Conservation (phyloP, 2,329 filamentous ascomycete species). For the Fusarium fujikuroi region DNA sequence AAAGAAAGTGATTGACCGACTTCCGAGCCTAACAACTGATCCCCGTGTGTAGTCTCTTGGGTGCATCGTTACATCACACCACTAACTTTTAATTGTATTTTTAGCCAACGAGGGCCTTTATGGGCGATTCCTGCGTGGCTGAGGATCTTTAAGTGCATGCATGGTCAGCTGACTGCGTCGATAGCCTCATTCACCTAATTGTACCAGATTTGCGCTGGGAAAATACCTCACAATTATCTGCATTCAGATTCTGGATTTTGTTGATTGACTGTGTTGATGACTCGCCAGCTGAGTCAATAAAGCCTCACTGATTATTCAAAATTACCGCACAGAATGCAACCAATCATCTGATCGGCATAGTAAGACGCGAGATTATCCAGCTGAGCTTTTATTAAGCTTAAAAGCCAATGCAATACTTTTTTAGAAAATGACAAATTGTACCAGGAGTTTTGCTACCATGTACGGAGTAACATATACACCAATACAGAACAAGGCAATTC, state of each 20-base stretch:
- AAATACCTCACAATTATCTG: background rate
- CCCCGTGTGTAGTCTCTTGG: background rate
- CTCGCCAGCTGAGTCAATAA: background rate
- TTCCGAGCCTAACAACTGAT: background rate
- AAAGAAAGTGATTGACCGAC: background rate
- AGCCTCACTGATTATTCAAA: background rate
- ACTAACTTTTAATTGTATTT: background rate
- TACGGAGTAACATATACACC: no score
- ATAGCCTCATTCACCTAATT: background rate
- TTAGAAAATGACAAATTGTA: background rate
- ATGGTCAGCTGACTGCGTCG: background rate
- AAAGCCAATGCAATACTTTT: background rate
- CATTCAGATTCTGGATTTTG: accelerated
- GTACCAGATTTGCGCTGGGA: accelerated
- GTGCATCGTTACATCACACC: background rate
- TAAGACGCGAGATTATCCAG: background rate
- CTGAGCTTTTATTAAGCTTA: background rate
- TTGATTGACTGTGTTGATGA: background rate
- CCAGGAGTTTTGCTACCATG: background rate
- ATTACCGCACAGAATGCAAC: background rate
- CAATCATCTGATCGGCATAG: background rate
- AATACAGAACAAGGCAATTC: background rate
- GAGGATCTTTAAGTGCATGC: background rate
- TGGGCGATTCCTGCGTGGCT: background rate
- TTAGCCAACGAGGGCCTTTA: background rate